Base-by-base conservation (phyloP, 1,284 basidiomycete genomes). In the Leucoagaricus sp. region DNA sequence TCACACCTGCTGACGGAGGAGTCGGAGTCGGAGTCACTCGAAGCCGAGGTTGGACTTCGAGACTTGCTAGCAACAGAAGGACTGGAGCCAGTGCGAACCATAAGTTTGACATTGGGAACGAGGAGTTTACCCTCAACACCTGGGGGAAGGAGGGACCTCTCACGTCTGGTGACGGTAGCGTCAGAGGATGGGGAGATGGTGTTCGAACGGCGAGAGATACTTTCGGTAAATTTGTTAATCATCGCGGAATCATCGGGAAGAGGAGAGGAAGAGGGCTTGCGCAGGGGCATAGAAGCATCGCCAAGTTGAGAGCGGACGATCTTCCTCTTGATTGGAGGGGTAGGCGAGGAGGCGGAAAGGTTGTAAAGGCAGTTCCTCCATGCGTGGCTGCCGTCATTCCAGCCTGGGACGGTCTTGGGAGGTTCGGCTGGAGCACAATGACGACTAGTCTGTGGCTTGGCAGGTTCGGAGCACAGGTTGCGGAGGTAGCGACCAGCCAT, bases 341-440 rank as follows among this genome's bases (percentile, higher is more conserved):
- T 53, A n/a, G 62, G 55, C 0, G 67, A 64, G 0, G 71, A 66
- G 4, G 73, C 49, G 26, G 64, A 59, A 49, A 73, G 64, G 61
- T 64, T 68, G 69, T 89, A 89, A 2, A 86, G 78, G 8, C 74
- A 74, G 0, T 82, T 73, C 21, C 86, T 80, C 87, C 87, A 89
- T 0, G 81, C 82, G 54, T 83, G 74, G 19, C 76, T 79, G 46
- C 85, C 82, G 60, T 89, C 87, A 2, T 80, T 87, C 87, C 87
- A 89, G 7, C 87, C 87, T 0, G 84, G 83, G 29, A 87, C 78
- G 10, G 67, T 65, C 31, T 72, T 70, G 45, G 64, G 66, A 6
- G 70, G 68, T 59, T 72, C 69, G 8, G 60, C 58, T 9, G 65
- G 61, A 3, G 64, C 50, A 65, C 71, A 68, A 70, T 78, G 66